These are phyloP conservation scores for Aspergillus arachidicola DNA, from an alignment of 2,329 filamentous ascomycete species.

Conservation along the genomic window DNA sequence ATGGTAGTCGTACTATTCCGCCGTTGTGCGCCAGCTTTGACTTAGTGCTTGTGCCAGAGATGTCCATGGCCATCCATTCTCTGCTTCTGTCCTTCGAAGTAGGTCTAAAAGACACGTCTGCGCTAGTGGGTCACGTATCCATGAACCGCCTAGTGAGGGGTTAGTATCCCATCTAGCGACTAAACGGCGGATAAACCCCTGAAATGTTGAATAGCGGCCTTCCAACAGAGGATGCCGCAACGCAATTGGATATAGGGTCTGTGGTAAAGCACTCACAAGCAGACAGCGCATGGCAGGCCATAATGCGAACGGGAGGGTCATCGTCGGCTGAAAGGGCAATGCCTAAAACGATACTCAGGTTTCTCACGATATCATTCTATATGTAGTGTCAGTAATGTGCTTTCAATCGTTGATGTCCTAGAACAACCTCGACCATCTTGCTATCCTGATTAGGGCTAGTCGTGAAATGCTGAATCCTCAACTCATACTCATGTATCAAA, in stretches of 20 bases:
- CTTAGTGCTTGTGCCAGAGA: conserved; percentile 23
- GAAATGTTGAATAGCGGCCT: not conserved
- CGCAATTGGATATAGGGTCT: not conserved
- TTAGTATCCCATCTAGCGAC: not conserved
- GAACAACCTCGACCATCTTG: conserved; percentile 27
- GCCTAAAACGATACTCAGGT: conserved; percentile 35
- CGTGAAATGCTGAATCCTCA: conserved; percentile 17
- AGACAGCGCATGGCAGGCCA: conserved; percentile 37
- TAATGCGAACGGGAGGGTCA: conserved; percentile 35
- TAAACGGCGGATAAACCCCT: not conserved
- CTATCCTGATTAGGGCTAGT: conserved; percentile 18
- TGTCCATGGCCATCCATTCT: conserved; percentile 28
- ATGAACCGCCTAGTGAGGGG: conserved; percentile 27
- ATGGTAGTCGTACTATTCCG: not conserved
- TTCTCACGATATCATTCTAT: conserved; percentile 30
- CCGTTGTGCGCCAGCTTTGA: conserved; percentile 17
- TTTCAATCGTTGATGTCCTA: conserved; percentile 12
- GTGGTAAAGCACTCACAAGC: conserved; percentile 27
- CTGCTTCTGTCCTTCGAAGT: conserved; percentile 24
- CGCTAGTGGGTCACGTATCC: conserved; percentile 34
- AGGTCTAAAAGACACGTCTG: conserved; percentile 25
- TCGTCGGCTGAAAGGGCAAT: conserved; percentile 37
- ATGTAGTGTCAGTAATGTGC: not conserved
- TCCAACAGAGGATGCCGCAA: not conserved
- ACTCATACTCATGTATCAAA: conserved; percentile 28